Conservation (phyloP, 441 rosid genomes). For the Populus hybrid region DNA sequence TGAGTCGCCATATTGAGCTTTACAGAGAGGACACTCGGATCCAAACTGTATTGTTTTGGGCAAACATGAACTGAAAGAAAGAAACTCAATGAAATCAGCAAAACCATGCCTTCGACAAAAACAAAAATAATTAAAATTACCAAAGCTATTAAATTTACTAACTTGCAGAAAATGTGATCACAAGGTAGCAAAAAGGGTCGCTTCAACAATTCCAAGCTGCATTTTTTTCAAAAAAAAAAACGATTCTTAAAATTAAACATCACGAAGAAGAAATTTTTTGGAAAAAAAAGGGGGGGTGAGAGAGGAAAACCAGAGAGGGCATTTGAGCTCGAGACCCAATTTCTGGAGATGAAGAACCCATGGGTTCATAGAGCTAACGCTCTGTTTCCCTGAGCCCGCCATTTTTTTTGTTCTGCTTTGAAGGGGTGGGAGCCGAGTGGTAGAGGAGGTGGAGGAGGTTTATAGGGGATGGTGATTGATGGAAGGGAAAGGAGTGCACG, state of each 20-base stretch:
- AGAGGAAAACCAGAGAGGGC: conserved; percentile 67
- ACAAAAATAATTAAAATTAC: background rate
- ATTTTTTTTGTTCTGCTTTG: background rate
- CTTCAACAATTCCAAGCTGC: conserved; percentile 63
- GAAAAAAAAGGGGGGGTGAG: background rate
- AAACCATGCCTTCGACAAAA: background rate
- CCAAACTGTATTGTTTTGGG: conserved; percentile 32
- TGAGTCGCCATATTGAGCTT: conserved; percentile 31
- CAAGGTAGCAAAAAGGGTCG: conserved; percentile 74
- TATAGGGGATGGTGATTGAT: background rate
- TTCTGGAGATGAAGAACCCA: conserved; percentile 82
- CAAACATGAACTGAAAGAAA: conserved; percentile 52
- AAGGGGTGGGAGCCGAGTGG: background rate
- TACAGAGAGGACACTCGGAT: conserved; percentile 55
- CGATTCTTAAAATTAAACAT: background rate
- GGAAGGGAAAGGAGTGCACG: conserved; percentile 29
- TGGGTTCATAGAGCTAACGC: conserved; percentile 45
- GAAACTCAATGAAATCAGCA: background rate
- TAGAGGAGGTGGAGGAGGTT: background rate
- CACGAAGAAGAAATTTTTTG: background rate
- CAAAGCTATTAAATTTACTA: conserved; percentile 10
- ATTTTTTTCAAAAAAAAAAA: conserved; percentile 12
- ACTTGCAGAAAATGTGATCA: conserved; percentile 82
- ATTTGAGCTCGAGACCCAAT: conserved; percentile 77
- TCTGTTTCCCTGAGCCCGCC: conserved; percentile 29